These are phyloP conservation scores for Scopulariopsis brevicaulis DNA, from an alignment of 2,329 filamentous ascomycete species.

Conservation along the genomic window DNA sequence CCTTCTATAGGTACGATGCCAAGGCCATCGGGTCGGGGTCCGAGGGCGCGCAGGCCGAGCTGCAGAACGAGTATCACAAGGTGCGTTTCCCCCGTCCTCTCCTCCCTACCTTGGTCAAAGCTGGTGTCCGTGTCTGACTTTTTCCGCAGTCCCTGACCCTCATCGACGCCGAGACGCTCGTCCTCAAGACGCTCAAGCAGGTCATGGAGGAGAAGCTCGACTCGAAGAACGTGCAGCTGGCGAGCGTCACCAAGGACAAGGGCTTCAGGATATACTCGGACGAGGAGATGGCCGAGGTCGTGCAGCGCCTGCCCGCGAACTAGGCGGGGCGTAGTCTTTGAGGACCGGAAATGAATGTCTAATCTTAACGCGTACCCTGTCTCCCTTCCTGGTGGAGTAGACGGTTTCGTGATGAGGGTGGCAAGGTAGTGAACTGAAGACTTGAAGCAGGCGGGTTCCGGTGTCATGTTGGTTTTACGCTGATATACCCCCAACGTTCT, in stretches of 20 bases:
- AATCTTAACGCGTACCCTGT: background rate
- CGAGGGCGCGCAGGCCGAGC: constrained; percentile 92
- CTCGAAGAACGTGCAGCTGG: constrained; percentile 95
- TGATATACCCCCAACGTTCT: no score
- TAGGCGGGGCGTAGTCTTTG: constrained; percentile 18
- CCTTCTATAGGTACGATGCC: constrained; percentile 97
- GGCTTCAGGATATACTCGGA: constrained; percentile 98
- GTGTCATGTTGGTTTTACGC: no score
- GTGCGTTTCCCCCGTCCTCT: constrained; percentile 21
- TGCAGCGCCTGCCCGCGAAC: constrained; percentile 67
- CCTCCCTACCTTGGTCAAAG: background rate
- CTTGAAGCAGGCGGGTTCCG: no score
- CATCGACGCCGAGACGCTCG: constrained; percentile 83
- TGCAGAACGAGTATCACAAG: constrained; percentile 98
- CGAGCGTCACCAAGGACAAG: constrained; percentile 94
- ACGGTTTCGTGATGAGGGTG: no score
- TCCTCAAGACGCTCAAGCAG: constrained; percentile 96
- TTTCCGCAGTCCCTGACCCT: constrained; percentile 68
- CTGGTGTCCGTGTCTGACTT: constrained; percentile 5
- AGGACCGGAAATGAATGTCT: background rate
- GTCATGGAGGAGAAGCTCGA: constrained; percentile 99
- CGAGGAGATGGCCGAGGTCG: constrained; percentile 90
- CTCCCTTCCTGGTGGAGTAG: no score
- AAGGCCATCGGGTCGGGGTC: constrained; percentile 97
- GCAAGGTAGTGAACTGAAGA: no score